phyloP scores from a whole-genome alignment of 495 filamentous ascomycete species.

The Jackrogersella multiformis region DNA sequence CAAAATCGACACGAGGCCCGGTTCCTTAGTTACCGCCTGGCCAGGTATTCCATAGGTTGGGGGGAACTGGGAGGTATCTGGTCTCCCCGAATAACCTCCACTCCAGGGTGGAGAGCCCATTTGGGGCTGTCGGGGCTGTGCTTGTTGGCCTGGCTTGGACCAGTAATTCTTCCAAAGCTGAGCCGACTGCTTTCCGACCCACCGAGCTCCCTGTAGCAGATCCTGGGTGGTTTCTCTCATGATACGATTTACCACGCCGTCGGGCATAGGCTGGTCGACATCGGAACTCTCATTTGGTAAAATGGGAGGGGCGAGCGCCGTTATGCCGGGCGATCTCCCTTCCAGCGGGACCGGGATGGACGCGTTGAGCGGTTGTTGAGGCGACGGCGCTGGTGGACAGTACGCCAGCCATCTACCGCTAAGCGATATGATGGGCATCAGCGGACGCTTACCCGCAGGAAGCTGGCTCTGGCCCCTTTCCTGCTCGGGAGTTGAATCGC shows the following conservation, averaged over 20 bases:
- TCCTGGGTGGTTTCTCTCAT: constrained; percentile 90
- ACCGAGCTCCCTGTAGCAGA: constrained; percentile 85
- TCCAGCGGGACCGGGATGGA: constrained; percentile 57
- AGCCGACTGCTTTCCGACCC: constrained; percentile 84
- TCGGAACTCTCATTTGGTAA: constrained; percentile 77
- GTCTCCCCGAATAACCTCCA: constrained; percentile 43
- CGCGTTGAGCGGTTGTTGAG: constrained; percentile 72
- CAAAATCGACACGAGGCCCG: constrained; percentile 83
- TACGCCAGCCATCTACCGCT: constrained; percentile 86
- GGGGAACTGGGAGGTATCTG: constrained; percentile 67
- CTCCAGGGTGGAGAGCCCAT: constrained; percentile 55
- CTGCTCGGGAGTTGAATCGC: constrained; percentile 57
- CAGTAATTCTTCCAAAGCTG: constrained; percentile 92
- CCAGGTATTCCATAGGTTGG: constrained; percentile 74
- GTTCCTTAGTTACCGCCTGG: constrained; percentile 66
- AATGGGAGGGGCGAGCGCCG: constrained; percentile 75
- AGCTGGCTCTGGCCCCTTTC: constrained; percentile 49
- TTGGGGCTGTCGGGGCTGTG: constrained; percentile 51
- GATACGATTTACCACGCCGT: constrained; percentile 84
- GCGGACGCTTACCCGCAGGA: constrained; percentile 53
- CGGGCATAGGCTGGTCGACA: constrained; percentile 79
- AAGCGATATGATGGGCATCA: constrained; percentile 75
- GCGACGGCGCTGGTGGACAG: constrained; percentile 77
- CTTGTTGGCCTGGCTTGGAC: constrained; percentile 65
- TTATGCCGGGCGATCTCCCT: constrained; percentile 70